Conservation (phyloP, 441 rosid species). For the Adansonia gregorii region DNA sequence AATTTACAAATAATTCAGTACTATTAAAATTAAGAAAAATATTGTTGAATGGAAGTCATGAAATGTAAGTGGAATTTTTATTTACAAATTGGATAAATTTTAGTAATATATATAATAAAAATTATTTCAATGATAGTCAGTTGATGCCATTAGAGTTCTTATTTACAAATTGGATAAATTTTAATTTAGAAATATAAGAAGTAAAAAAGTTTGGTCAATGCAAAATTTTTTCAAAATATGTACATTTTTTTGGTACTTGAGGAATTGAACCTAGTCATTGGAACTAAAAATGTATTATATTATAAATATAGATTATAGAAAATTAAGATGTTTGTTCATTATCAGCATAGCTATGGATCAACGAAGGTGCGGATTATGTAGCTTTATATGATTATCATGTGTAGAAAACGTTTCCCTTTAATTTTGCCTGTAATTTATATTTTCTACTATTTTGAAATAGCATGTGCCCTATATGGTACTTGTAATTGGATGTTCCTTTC, state of each 20-base stretch:
- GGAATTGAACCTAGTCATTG: conserved; percentile 3
- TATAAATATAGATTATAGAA: neutral
- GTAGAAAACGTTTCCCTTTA: neutral
- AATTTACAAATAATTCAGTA: no score
- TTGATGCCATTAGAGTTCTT: no score
- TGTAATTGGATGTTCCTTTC: neutral
- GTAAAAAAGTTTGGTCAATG: neutral
- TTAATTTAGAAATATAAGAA: no score
- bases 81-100: neutral
- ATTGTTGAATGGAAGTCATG: no score
- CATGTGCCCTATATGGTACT: neutral
- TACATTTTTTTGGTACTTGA: neutral
- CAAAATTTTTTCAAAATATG: neutral
- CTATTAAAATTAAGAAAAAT: no score
- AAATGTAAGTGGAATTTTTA: neutral
- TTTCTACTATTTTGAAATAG: neutral
- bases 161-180: no score
- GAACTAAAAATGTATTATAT: neutral
- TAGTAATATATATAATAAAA: neutral
- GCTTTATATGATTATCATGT: neutral
- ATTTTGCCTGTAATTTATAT: neutral
- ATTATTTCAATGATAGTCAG: neutral
- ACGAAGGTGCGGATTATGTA: neutral
- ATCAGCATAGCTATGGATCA: neutral
- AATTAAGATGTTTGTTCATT: neutral